phyloP scores from a whole-genome alignment of 768 basidiomycete species.

The Pulveroboletus sp. region DNA sequence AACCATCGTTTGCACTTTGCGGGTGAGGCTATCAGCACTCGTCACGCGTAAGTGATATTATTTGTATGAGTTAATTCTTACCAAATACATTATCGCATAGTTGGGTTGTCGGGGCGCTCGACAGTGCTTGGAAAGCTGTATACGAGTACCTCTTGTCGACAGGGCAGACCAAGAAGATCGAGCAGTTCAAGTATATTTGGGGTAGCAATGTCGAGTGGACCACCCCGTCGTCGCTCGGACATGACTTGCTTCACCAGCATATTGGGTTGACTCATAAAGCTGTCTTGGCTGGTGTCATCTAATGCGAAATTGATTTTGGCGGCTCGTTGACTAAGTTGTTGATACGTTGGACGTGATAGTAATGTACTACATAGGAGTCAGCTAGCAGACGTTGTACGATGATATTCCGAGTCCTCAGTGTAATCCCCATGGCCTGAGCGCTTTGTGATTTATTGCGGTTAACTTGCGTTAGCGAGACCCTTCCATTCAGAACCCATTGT shows the following conservation, averaged over 20 bases:
- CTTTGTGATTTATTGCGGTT: too few relatives aligned
- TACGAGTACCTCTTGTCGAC: conserved; percentile 19
- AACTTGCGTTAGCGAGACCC: too few relatives aligned
- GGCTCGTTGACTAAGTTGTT: not conserved
- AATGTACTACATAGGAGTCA: not conserved
- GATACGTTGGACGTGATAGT: not conserved
- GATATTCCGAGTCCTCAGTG: too few relatives aligned
- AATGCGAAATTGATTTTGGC: too few relatives aligned
- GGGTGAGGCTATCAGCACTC: conserved; percentile 13
- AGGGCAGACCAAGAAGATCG: conserved; percentile 6
- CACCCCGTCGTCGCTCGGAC: not conserved
- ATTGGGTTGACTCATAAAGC: not conserved
- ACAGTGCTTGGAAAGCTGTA: conserved; percentile 36
- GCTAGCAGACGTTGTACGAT: not conserved
- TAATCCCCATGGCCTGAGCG: too few relatives aligned
- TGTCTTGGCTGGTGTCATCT: not conserved
- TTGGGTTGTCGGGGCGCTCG: conserved; percentile 39
- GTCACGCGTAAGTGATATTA: conserved; percentile 11
- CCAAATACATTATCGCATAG: conserved; percentile 8
- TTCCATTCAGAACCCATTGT: too few relatives aligned
- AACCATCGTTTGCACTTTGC: conserved; percentile 14
- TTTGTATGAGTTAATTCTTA: conserved; percentile 5
- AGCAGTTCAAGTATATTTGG: conserved; percentile 25
- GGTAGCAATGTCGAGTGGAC: conserved; percentile 30
- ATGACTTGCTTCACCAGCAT: conserved; percentile 10